Evolutionary conservation across 495 filamentous ascomycete species (phyloP).

Genomic region (Patellaria atrata): DNA sequence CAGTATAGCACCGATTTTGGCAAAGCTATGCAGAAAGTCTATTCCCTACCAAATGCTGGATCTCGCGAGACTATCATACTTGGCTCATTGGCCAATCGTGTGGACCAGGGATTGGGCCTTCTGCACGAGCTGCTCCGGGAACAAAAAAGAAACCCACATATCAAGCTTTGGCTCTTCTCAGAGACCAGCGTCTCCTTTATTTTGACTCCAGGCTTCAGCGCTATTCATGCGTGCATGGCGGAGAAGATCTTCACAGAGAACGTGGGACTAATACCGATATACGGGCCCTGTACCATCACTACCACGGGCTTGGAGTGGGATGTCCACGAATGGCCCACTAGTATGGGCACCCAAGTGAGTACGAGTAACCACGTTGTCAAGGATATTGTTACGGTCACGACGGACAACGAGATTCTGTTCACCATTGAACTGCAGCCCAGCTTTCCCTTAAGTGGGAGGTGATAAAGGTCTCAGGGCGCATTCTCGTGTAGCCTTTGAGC

Average conservation of each 20-base stretch:
- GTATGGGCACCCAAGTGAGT: constrained; percentile 72
- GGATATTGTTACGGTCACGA: constrained; percentile 42
- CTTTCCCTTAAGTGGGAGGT: too few species aligned
- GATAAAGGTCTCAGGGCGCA: too few species aligned
- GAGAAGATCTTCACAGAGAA: constrained; percentile 40
- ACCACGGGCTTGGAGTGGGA: constrained; percentile 84
- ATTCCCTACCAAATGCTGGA: constrained; percentile 1
- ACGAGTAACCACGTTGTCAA: constrained; percentile 77
- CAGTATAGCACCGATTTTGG: constrained; percentile 77
- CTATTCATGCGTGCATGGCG: constrained; percentile 44
- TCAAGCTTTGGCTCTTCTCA: constrained; percentile 44
- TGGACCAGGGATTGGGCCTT: constrained; percentile 82
- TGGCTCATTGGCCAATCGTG: constrained; percentile 76
- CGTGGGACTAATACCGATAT: constrained; percentile 75
- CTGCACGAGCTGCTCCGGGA: constrained; percentile 52
- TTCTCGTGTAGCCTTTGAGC: too few species aligned
- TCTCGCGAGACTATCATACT: constrained; percentile 44
- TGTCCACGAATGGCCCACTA: constrained; percentile 61
- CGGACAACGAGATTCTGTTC: constrained; percentile 61
- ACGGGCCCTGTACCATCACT: constrained; percentile 53
- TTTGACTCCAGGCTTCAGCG: constrained; percentile 50
- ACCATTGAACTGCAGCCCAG: constrained; percentile 61
- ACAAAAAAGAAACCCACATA: constrained; percentile 22
- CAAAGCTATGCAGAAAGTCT: constrained; percentile 56
- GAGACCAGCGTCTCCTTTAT: constrained; percentile 69